phyloP scores from a whole-genome alignment of 1,284 basidiomycete genomes.

The Tilletia walkeri region DNA sequence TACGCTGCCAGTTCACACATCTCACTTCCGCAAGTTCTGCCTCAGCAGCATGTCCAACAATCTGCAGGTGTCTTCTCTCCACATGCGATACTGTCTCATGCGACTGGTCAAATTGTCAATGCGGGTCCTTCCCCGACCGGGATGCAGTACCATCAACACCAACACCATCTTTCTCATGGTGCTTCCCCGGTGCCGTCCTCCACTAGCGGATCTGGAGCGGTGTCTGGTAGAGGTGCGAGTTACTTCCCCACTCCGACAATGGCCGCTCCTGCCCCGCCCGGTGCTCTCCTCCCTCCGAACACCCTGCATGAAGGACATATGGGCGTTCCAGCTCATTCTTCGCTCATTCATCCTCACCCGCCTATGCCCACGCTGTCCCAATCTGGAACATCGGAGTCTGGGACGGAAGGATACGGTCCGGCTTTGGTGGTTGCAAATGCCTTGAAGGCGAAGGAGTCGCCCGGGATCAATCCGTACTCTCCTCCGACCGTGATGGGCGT shows the following conservation, averaged over 20 bases:
- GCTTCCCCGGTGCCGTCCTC: too few species aligned
- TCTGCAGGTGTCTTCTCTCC: too few species aligned
- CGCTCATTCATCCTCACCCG: not conserved
- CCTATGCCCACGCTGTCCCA: not conserved
- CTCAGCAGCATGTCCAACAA: not conserved
- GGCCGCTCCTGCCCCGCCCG: not conserved
- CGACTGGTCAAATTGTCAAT: too few species aligned
- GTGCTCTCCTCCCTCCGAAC: not conserved
- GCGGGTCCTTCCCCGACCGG: too few species aligned
- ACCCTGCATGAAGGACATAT: not conserved
- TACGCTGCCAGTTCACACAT: not conserved
- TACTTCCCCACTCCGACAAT: not conserved
- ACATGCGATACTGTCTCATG: too few species aligned
- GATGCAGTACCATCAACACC: too few species aligned
- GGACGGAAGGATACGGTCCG: too few species aligned
- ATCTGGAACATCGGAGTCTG: not conserved
- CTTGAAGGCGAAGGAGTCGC: not conserved
- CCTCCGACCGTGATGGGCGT: conserved; percentile 13
- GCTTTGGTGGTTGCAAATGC: too few species aligned
- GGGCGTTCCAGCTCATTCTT: not conserved
- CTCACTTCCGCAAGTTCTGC: not conserved
- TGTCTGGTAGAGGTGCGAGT: not conserved
- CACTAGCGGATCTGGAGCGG: too few species aligned
- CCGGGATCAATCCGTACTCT: conserved; percentile 5
- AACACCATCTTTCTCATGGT: too few species aligned